phyloP scores from a whole-genome alignment of 2,329 filamentous ascomycete genomes.

The Pleochaeta shiraiana region DNA sequence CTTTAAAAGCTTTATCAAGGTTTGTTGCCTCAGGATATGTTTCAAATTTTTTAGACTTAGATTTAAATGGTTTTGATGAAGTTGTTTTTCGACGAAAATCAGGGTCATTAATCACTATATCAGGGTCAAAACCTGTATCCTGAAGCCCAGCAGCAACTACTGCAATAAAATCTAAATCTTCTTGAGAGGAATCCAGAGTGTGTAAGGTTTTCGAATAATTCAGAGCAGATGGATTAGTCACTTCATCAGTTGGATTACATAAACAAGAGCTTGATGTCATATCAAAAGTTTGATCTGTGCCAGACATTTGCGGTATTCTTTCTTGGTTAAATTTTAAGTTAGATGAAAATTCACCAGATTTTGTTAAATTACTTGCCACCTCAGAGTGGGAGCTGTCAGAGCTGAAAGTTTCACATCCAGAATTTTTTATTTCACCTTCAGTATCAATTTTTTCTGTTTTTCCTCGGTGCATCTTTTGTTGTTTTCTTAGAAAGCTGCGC shows the following conservation, averaged over 20 bases:
- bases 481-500: neutral
- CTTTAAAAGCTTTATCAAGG: too few species aligned
- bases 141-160: constrained; percentile 44
- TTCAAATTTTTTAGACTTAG: constrained; percentile 23
- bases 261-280: neutral
- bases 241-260: neutral
- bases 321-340: neutral
- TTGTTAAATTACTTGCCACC: neutral
- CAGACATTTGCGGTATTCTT: neutral
- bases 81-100: constrained; percentile 40
- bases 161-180: constrained; percentile 48
- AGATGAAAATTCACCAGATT: neutral
- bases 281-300: too few species aligned
- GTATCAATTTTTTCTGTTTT: neutral
- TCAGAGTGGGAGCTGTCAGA: neutral
- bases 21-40: constrained; percentile 30
- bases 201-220: constrained; percentile 19
- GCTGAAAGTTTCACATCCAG: neutral
- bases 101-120: constrained; percentile 46
- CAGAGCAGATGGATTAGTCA: neutral
- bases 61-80: constrained; percentile 35
- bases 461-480: too few species aligned
- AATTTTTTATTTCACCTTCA: neutral
- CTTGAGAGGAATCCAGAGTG: constrained; percentile 42
- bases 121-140: constrained; percentile 47